phyloP scores from a whole-genome alignment of 148 eudicot species.

The Dianthus caryophyllus region DNA sequence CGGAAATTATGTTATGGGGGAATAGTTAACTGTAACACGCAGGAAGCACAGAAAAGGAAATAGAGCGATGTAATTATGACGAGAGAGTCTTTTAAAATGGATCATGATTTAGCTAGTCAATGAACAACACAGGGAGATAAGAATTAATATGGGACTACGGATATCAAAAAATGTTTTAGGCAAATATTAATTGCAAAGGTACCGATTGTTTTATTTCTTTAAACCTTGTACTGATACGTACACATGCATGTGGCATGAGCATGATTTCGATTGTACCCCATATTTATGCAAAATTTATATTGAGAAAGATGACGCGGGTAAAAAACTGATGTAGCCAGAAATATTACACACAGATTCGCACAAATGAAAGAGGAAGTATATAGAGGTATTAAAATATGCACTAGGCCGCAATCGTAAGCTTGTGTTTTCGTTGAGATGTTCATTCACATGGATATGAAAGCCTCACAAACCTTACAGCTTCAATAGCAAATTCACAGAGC shows the following conservation, averaged over 20 bases:
- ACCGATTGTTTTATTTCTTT: too few species aligned
- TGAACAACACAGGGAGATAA: neutral
- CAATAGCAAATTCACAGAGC: neutral
- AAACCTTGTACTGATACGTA: neutral
- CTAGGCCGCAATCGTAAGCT: neutral
- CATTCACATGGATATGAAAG: neutral
- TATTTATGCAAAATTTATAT: too few species aligned
- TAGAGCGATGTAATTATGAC: too few species aligned
- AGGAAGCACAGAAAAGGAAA: neutral
- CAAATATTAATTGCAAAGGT: too few species aligned
- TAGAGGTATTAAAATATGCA: neutral
- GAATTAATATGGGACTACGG: neutral
- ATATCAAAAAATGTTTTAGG: neutral
- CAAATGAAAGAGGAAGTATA: neutral
- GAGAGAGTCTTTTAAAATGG: too few species aligned
- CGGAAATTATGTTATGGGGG: too few species aligned
- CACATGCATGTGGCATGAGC: too few species aligned
- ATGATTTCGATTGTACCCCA: too few species aligned
- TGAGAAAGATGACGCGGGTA: too few species aligned
- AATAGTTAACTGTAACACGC: neutral
- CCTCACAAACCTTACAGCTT: neutral
- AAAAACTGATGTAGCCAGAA: too few species aligned
- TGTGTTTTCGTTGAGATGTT: neutral
- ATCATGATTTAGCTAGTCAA: neutral
- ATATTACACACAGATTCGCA: too few species aligned